Evolutionary conservation across 148 eudicot species (phyloP).

Genomic region (Amaranthus hypochondriacus): DNA sequence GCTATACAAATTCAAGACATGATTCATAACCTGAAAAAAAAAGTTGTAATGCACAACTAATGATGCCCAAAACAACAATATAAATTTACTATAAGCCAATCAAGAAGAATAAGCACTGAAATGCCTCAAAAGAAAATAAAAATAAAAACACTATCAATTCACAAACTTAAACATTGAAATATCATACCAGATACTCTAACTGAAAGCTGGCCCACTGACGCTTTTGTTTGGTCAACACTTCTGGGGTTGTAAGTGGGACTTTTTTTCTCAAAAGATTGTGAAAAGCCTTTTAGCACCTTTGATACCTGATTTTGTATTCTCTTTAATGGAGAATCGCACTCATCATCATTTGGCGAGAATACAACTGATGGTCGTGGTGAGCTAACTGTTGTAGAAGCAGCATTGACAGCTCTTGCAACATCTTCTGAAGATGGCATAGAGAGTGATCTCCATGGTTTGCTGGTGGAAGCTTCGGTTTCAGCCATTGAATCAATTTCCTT

Average conservation of each 20-base stretch:
- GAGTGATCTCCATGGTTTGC: conserved; percentile 71
- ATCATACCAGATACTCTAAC: conserved; percentile 30
- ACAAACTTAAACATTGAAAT: background rate
- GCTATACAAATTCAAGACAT: background rate
- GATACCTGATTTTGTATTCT: conserved; percentile 67
- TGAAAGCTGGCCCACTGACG: conserved; percentile 99
- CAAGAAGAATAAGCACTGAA: background rate
- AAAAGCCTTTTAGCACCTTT: conserved; percentile 71
- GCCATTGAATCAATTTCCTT: conserved; percentile 44
- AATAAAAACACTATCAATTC: background rate
- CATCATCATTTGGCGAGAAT: conserved; percentile 67
- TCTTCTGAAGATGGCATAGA: conserved; percentile 78
- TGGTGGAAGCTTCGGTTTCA: conserved; percentile 54
- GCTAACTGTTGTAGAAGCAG: conserved; percentile 63
- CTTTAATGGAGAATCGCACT: conserved; percentile 53
- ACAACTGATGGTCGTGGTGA: conserved; percentile 82
- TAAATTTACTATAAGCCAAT: conserved; percentile 6
- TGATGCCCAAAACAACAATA: conserved; percentile 1
- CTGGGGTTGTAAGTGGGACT: conserved; percentile 75
- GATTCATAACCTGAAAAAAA: background rate
- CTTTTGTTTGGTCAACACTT: conserved; percentile 90
- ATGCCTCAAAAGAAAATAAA: background rate
- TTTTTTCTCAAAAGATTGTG: conserved; percentile 64
- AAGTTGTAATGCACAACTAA: background rate
- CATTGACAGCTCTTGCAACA: conserved; percentile 80